Base-by-base conservation (phyloP, 176 grass and related monocot species). In the Phragmites australis region DNA sequence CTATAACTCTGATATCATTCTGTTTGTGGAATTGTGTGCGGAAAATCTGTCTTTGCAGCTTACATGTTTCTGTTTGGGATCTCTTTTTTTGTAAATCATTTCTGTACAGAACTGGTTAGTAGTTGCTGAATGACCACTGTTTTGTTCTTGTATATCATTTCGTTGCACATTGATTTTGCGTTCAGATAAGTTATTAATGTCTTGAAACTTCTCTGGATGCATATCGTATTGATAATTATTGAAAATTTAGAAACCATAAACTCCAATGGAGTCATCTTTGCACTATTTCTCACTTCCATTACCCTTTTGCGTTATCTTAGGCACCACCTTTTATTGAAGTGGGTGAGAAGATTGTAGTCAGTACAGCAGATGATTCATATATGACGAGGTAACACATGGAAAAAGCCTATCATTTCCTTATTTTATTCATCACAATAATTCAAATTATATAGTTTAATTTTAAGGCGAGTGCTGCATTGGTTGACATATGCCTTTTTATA, bases 321-420 rank as follows among this genome's bases (percentile, higher is more conserved):
- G 96, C 86, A 81, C 96, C 96, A 9, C 81, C 92, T 18, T 98
- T 94, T 84, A 72, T 93, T 49, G 90, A 98, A 89, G 93, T 23
- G 30, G 88, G 92, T 32, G 90, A 98, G 62, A 86, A 93, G 23
- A 94, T 98, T 43, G 50, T 94, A 45, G 41, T 98, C 42, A 93
- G 90, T 81, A 98, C 96, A 21, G 87, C 54, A 23, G 96, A 98
- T 79, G 96, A 95, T 83, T 93, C 90, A 9, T 98, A 98, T 60
- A 84, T 94, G 79, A 98, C 92, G 9, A 89, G 96, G 92, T 88
- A 79, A 42, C 34, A 63, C 43, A 34, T 70, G n/a, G 26, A 29
- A 34, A 34, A 65, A 26, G 55, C 49, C 13, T 11, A 22, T 18
- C 23, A 83, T 83, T 9, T 65, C 0, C 17, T 54, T 56, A 30